Percentiles rank a stretch among this genome's conserved stretches.
Evolutionary conservation across 345 rosid genomes (phyloP).

Genomic region (Gossypium rotundifolium): DNA sequence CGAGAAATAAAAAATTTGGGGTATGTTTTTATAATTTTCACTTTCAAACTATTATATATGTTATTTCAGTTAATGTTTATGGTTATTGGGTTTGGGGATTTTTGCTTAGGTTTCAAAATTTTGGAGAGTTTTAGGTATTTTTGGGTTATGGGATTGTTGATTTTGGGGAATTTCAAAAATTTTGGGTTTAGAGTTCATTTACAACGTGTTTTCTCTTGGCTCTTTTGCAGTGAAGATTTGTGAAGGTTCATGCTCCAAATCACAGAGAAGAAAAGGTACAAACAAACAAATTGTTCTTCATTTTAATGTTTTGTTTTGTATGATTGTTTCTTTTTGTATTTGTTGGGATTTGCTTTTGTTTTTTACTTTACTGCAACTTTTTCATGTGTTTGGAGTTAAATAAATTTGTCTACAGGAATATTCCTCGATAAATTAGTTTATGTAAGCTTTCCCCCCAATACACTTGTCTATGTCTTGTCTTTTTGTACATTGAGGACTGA

Average conservation of each 20-base stretch:
- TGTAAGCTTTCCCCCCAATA: conserved; percentile 31
- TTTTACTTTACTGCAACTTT: conserved; percentile 3
- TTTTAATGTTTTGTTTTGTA: conserved; percentile 7
- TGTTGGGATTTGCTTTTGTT: conserved; percentile 37
- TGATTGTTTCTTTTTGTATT: not conserved
- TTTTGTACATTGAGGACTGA: conserved; percentile 28
- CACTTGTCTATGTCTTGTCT: conserved; percentile 31
- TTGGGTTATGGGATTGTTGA: too few relatives aligned
- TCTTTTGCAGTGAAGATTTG: conserved; percentile 14
- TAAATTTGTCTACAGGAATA: conserved; percentile 19
- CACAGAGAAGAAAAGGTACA: not conserved
- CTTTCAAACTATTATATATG: too few relatives aligned
- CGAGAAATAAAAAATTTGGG: too few relatives aligned
- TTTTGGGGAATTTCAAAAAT: too few relatives aligned
- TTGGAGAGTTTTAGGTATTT: too few relatives aligned
- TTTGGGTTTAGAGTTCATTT: too few relatives aligned
- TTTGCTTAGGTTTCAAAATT: too few relatives aligned
- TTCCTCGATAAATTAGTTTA: conserved; percentile 1
- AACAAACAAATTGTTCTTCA: not conserved
- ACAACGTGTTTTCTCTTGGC: not conserved
- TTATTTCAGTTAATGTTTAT: too few relatives aligned
- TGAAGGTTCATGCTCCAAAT: conserved; percentile 10
- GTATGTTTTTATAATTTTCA: too few relatives aligned
- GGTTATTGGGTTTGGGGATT: too few relatives aligned
- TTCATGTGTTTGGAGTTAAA: conserved; percentile 1